Percentiles rank a stretch among this genome's conserved stretches.
Conservation (phyloP, 768 basidiomycete genomes). For the Cubamyces lactineus region DNA sequence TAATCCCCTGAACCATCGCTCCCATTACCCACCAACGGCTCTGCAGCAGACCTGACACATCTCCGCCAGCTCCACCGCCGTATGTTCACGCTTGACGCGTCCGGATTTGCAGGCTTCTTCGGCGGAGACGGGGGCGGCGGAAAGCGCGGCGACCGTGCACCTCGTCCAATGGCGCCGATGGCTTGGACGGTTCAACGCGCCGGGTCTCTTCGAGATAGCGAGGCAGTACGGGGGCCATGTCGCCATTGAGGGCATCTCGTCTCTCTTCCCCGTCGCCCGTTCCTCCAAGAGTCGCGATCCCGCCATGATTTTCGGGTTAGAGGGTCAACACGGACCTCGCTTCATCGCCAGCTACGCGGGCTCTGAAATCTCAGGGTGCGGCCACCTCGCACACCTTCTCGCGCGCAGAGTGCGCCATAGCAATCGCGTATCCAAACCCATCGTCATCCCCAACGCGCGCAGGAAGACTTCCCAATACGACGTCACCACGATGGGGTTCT, state of each 20-base stretch:
- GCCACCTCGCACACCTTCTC: constrained; percentile 21
- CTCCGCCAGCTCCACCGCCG: neutral
- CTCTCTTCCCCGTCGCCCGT: neutral
- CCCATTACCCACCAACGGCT: no score
- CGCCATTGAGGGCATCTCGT: constrained; percentile 18
- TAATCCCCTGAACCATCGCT: no score
- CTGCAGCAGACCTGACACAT: no score
- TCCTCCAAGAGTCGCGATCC: constrained; percentile 9
- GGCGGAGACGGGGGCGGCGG: constrained; percentile 20
- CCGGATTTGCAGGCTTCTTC: constrained; percentile 23
- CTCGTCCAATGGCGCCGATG: constrained; percentile 19
- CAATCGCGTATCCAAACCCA: neutral
- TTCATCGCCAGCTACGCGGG: constrained; percentile 19
- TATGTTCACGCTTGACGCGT: constrained; percentile 17
- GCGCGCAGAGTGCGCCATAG: constrained; percentile 2
- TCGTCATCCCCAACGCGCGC: neutral
- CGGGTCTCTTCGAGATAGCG: constrained; percentile 20
- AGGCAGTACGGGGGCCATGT: constrained; percentile 22
- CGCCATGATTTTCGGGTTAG: constrained; percentile 19
- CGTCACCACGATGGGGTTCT: constrained; percentile 11
- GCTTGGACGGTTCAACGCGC: constrained; percentile 23
- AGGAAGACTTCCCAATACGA: constrained; percentile 1
- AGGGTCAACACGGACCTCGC: constrained; percentile 13
- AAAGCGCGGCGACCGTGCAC: constrained; percentile 21
- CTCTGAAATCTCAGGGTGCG: constrained; percentile 5